These are phyloP conservation scores for Lippia alba DNA, from an alignment of 305 asterid genomes.

Conservation along the genomic window DNA sequence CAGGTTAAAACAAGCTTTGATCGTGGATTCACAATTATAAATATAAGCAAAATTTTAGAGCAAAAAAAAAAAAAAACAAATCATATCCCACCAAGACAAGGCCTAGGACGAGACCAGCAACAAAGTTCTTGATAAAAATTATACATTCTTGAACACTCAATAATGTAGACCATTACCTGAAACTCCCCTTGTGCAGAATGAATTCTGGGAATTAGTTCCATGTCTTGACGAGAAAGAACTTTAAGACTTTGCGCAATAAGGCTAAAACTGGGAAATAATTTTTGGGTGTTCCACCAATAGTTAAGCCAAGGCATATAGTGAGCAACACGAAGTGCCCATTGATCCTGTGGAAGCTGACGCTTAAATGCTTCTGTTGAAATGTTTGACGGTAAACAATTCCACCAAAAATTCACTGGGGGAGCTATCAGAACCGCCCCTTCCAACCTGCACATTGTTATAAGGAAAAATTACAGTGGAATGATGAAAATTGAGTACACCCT, in stretches of 20 bases:
- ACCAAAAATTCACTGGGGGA: conserved; percentile 72
- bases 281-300: conserved; percentile 78
- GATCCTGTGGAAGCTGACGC: conserved; percentile 58
- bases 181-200: conserved; percentile 27
- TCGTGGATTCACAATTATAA: neutral
- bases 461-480: neutral
- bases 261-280: conserved; percentile 61
- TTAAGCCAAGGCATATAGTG: conserved; percentile 69
- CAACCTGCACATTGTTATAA: conserved; percentile 49
- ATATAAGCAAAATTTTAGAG: no score
- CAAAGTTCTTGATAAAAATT: no score
- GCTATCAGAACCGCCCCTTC: conserved; percentile 68
- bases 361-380: conserved; percentile 50
- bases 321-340: conserved; percentile 77
- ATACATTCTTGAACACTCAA: neutral
- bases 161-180: conserved; percentile 34
- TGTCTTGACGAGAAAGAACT: conserved; percentile 57
- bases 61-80: no score
- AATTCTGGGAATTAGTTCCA: conserved; percentile 46
- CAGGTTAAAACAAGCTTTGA: no score
- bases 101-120: no score
- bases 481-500: neutral
- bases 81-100: no score
- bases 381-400: conserved; percentile 65
- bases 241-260: conserved; percentile 42